A percentile compares a stretch with the other conserved stretches of the same genome.
Evolutionary conservation across 2,329 filamentous ascomycete species (phyloP).

Genomic region (Seiridium cupressi): DNA sequence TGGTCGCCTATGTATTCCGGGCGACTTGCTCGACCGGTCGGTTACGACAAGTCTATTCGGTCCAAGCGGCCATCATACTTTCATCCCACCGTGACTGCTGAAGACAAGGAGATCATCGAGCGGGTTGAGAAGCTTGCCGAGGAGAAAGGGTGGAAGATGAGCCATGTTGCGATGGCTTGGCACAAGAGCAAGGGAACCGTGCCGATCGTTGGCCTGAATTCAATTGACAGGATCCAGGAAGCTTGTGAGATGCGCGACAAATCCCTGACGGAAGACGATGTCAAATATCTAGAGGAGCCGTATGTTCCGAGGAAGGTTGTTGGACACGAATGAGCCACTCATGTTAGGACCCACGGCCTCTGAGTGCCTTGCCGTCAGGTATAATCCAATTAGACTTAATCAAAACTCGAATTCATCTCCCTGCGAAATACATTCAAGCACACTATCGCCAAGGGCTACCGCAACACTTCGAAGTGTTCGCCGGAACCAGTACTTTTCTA

Average conservation of each 20-base stretch:
- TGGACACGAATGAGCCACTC: constrained; percentile 25
- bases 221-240: constrained; percentile 59
- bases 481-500: background rate
- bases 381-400: background rate
- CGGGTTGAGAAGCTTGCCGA: constrained; percentile 57
- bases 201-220: constrained; percentile 63
- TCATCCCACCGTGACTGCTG: constrained; percentile 28
- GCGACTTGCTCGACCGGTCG: constrained; percentile 31
- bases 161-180: constrained; percentile 65
- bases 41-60: constrained; percentile 21
- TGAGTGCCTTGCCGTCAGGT: background rate
- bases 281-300: constrained; percentile 60
- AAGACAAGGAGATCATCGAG: constrained; percentile 38
- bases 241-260: constrained; percentile 46
- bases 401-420: background rate
- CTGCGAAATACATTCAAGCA: background rate
- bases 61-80: constrained; percentile 32
- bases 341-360: background rate
- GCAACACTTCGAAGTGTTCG: background rate
- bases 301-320: constrained; percentile 52
- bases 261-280: constrained; percentile 55
- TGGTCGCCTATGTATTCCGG: constrained; percentile 38
- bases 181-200: constrained; percentile 49
- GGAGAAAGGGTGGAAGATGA: constrained; percentile 59
- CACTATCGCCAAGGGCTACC: background rate